phyloP scores from a whole-genome alignment of 2,329 filamentous ascomycete genomes.

The Sclerotinia borealis region DNA sequence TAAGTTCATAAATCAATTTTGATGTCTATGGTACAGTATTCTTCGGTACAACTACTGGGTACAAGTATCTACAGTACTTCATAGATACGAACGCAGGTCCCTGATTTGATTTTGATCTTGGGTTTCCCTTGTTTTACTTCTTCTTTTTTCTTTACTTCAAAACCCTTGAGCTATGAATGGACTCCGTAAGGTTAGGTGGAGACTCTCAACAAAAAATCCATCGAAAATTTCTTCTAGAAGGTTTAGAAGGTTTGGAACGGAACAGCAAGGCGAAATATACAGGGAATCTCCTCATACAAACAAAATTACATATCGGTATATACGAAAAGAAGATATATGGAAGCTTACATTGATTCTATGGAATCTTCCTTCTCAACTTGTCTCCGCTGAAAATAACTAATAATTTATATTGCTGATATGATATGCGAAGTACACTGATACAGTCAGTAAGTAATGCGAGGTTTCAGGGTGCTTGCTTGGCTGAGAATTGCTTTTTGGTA shows the following conservation, averaged over 20 bases:
- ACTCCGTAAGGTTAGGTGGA: too few relatives aligned
- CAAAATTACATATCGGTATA: not conserved
- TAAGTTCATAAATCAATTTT: not conserved
- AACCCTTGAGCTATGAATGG: not conserved
- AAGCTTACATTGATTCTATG: not conserved
- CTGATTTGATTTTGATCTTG: not conserved
- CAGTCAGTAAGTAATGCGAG: too few relatives aligned
- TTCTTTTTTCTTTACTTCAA: too few relatives aligned
- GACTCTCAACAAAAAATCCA: slow-evolving; percentile 5
- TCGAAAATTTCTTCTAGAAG: slow-evolving; percentile 13
- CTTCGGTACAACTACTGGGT: too few relatives aligned
- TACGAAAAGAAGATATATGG: too few relatives aligned
- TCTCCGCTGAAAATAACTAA: not conserved
- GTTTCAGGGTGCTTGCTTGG: too few relatives aligned
- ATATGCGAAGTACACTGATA: too few relatives aligned
- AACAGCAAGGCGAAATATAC: not conserved
- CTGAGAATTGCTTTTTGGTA: too few relatives aligned
- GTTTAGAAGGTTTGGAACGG: not conserved
- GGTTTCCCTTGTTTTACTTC: not conserved
- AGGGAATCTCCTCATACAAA: not conserved
- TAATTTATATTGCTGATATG: not conserved
- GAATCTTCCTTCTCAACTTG: not conserved
- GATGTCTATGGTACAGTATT: too few relatives aligned
- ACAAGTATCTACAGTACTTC: slow-evolving; percentile 1
- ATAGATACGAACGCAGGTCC: not conserved